A percentile compares a stretch with the other conserved stretches of the same genome.
Evolutionary conservation across 2,329 filamentous ascomycete genomes (phyloP).

Genomic region (Claviceps purpurea): DNA sequence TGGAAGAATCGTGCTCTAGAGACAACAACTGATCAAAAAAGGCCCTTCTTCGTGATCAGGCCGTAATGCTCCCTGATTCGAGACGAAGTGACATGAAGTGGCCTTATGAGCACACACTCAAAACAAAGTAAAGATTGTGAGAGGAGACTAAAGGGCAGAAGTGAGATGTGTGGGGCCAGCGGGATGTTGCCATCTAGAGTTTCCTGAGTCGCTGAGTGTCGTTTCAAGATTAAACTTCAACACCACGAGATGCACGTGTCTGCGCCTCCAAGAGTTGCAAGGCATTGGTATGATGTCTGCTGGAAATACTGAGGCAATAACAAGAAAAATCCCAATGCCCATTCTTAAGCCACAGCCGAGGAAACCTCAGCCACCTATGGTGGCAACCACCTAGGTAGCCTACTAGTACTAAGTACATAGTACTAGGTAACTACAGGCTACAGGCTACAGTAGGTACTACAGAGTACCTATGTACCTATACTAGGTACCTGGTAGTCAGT

Average conservation of each 20-base stretch:
- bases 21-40: neutral
- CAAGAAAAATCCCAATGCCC: too few species aligned
- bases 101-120: neutral
- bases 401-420: neutral
- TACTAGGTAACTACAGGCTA: too few species aligned
- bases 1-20: neutral
- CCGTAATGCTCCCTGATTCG: neutral
- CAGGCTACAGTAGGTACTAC: too few species aligned
- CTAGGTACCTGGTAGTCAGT: neutral
- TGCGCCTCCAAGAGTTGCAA: too few species aligned
- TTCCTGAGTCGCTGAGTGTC: too few species aligned
- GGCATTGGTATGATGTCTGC: too few species aligned
- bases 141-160: neutral
- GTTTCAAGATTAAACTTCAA: too few species aligned
- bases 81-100: neutral
- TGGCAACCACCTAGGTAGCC: neutral
- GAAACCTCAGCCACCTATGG: slow-evolving; percentile 6
- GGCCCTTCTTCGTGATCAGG: neutral
- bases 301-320: too few species aligned
- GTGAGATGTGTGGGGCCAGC: neutral
- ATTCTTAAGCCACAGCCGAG: slow-evolving; percentile 6
- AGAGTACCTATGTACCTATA: too few species aligned
- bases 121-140: neutral
- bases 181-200: neutral
- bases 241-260: too few species aligned